Conservation (phyloP, 164 flowering plant species). For the Cinnamomum micranthum region DNA sequence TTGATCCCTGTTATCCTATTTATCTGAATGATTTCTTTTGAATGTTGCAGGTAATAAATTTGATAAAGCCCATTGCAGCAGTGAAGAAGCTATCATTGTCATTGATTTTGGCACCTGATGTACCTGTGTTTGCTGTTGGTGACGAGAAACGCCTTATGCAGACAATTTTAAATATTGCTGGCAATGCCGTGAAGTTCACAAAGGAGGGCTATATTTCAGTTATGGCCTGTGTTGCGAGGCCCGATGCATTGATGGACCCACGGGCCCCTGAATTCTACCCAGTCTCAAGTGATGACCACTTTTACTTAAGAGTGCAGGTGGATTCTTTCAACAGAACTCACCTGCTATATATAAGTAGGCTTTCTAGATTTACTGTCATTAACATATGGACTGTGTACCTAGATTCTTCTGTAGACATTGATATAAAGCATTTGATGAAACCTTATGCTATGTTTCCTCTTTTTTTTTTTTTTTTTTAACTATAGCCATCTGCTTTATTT, state of each 20-base stretch:
- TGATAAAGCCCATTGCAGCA: conserved; percentile 62
- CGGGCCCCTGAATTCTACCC: conserved; percentile 47
- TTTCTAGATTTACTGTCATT: no score
- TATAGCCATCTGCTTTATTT: no score
- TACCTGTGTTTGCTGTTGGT: conserved; percentile 57
- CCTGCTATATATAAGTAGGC: background rate
- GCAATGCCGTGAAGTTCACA: conserved; percentile 77
- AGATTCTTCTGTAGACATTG: no score
- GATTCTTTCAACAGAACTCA: background rate
- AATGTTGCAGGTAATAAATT: conserved; percentile 38
- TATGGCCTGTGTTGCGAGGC: conserved; percentile 48
- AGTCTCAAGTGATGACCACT: conserved; percentile 41
- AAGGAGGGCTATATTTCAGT: conserved; percentile 56
- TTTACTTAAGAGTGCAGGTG: conserved; percentile 66
- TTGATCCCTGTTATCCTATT: background rate
- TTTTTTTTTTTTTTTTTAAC: no score
- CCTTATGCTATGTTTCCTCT: no score
- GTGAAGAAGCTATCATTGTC: conserved; percentile 53
- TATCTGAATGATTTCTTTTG: background rate
- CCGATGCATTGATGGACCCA: conserved; percentile 53
- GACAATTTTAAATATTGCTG: conserved; percentile 49
- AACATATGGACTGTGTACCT: no score
- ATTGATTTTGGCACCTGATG: conserved; percentile 45
- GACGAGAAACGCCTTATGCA: conserved; percentile 75
- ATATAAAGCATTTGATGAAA: no score